phyloP scores from a whole-genome alignment of 1,284 basidiomycete species.

The Marasmius oreades region DNA sequence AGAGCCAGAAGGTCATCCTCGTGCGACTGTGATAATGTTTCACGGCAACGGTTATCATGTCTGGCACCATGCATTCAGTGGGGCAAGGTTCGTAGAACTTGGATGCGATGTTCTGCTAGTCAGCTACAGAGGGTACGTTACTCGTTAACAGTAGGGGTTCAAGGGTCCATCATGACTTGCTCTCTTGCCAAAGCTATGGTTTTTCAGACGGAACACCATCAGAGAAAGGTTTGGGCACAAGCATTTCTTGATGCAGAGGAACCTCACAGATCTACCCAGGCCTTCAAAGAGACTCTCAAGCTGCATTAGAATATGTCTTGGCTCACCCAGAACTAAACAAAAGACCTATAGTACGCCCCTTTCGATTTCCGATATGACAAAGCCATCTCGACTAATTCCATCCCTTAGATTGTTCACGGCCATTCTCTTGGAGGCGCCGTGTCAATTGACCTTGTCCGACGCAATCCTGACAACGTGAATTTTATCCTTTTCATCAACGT shows the following conservation, averaged over 20 bases:
- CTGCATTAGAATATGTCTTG: slow-evolving; percentile 33
- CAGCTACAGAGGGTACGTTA: slow-evolving; percentile 37
- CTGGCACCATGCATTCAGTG: slow-evolving; percentile 11
- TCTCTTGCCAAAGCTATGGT: slow-evolving; percentile 26
- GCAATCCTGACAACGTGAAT: slow-evolving; percentile 25
- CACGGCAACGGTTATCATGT: slow-evolving; percentile 35
- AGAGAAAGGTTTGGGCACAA: slow-evolving; percentile 27
- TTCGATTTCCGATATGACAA: neutral
- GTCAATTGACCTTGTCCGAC: slow-evolving; percentile 37
- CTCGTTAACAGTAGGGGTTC: neutral
- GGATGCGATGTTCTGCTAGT: slow-evolving; percentile 36
- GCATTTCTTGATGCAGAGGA: no score
- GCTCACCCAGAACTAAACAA: slow-evolving; percentile 23
- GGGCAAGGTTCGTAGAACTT: slow-evolving; percentile 23
- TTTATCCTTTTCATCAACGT: neutral
- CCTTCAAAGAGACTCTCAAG: slow-evolving; percentile 36
- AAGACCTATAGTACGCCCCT: slow-evolving; percentile 25
- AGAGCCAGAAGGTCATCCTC: slow-evolving; percentile 6
- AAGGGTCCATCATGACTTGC: neutral
- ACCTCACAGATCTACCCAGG: slow-evolving; percentile 21
- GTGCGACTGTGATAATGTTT: slow-evolving; percentile 33
- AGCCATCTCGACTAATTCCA: neutral
- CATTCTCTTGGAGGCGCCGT: slow-evolving; percentile 42
- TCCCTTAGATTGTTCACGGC: slow-evolving; percentile 33
- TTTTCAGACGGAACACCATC: slow-evolving; percentile 30